Evolutionary conservation across 257 asterid species (phyloP).

Genomic region (Ligustrum vulgare): DNA sequence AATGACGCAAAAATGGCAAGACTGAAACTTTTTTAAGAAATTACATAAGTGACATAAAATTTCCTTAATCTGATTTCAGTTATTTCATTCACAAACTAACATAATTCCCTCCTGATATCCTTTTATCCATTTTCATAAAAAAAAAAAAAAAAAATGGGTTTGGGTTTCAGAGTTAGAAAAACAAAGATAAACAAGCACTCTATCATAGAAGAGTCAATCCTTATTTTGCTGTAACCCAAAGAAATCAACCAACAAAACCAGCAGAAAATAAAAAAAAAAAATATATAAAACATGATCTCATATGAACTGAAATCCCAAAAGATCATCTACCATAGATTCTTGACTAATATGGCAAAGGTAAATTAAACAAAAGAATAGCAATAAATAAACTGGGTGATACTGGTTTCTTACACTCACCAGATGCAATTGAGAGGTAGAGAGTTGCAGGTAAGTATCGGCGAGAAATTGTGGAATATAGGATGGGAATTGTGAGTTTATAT

Average conservation of each 20-base stretch:
- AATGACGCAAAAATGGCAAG: not conserved
- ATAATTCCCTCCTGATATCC: slow-evolving; percentile 2
- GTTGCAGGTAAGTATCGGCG: not conserved
- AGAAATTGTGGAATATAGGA: not conserved
- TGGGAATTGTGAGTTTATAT: not conserved
- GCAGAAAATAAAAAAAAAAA: not conserved
- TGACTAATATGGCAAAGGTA: not conserved
- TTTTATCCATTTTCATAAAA: slow-evolving; percentile 8
- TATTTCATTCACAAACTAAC: slow-evolving; percentile 19
- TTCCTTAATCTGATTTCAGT: not conserved
- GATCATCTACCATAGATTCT: not conserved
- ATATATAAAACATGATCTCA: not conserved
- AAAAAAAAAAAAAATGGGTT: slow-evolving; percentile 12
- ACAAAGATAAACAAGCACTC: not conserved
- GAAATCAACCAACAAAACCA: not conserved
- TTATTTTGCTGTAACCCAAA: not conserved
- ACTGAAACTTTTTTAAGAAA: not conserved
- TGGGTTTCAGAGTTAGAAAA: slow-evolving; percentile 10
- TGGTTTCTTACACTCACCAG: not conserved
- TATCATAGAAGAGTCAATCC: slow-evolving; percentile 4
- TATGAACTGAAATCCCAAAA: not conserved
- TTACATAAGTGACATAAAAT: slow-evolving; percentile 6
- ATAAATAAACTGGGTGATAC: not conserved
- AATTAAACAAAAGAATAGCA: not conserved
- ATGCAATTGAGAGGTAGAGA: slow-evolving; percentile 1